Conservation (phyloP, 2,329 filamentous ascomycete species). For the Claviceps sp. region DNA sequence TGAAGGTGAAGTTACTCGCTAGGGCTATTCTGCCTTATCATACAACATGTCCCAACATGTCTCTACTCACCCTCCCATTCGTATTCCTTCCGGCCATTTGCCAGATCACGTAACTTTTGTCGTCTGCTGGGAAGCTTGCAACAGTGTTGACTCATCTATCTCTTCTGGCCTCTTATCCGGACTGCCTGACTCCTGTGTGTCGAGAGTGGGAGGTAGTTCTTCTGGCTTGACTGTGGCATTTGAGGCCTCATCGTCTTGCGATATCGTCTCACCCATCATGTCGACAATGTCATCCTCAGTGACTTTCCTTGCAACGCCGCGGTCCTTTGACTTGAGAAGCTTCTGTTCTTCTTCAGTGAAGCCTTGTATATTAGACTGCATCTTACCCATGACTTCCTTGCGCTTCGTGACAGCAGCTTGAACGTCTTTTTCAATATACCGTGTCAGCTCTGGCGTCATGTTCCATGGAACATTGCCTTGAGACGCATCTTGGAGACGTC, state of each 20-base stretch:
- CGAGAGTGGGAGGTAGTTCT: background rate
- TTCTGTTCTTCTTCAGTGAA: slow-evolving; percentile 26
- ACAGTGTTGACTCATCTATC: slow-evolving; percentile 9
- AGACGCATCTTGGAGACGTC: slow-evolving; percentile 49
- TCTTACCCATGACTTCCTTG: slow-evolving; percentile 23
- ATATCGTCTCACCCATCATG: slow-evolving; percentile 14
- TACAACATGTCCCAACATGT: background rate
- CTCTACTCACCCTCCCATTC: background rate
- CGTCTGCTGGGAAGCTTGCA: slow-evolving; percentile 6
- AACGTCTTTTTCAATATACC: slow-evolving; percentile 24
- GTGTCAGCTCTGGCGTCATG: slow-evolving; percentile 30
- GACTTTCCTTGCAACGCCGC: slow-evolving; percentile 15
- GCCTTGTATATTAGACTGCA: slow-evolving; percentile 21
- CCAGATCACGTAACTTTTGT: slow-evolving; percentile 4
- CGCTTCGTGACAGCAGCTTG: slow-evolving; percentile 17
- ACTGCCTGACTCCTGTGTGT: background rate
- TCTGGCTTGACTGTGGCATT: slow-evolving; percentile 1
- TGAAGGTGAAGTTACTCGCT: background rate
- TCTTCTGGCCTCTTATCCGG: slow-evolving; percentile 5
- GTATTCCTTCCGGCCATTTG: background rate
- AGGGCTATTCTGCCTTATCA: background rate
- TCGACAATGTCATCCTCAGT: slow-evolving; percentile 24
- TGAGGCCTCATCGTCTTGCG: background rate
- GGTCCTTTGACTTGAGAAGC: slow-evolving; percentile 16
- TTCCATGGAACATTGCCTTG: slow-evolving; percentile 51